Evolutionary conservation across 345 rosid species (phyloP).

Genomic region (Durio zibethinus): DNA sequence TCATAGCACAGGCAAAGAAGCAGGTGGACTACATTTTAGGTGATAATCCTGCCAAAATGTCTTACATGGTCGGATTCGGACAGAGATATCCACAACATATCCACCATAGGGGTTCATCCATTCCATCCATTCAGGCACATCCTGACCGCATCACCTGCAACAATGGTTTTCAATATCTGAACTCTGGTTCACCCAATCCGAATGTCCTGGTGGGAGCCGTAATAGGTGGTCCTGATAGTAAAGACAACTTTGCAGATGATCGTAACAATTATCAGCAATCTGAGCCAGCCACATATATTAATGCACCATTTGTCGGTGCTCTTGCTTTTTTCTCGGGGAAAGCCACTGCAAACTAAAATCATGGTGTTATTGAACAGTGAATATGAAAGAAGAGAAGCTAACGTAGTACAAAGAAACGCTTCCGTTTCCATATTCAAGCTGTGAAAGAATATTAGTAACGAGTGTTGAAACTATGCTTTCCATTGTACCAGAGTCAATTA

Average conservation of each 20-base stretch:
- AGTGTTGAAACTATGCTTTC: not conserved
- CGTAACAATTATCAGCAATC: constrained; percentile 65
- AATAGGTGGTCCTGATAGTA: constrained; percentile 61
- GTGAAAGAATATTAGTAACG: not conserved
- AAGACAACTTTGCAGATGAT: constrained; percentile 54
- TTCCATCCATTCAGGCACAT: constrained; percentile 56
- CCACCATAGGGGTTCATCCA: constrained; percentile 89
- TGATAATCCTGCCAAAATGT: constrained; percentile 69
- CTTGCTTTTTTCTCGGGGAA: constrained; percentile 53
- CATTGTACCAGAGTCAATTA: not conserved
- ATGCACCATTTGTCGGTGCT: constrained; percentile 72
- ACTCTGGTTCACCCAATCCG: constrained; percentile 51
- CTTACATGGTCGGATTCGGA: constrained; percentile 93
- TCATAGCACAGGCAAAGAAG: constrained; percentile 50
- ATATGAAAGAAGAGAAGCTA: constrained; percentile 10
- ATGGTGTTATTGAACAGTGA: not conserved
- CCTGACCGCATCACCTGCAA: constrained; percentile 48
- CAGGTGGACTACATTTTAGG: constrained; percentile 89
- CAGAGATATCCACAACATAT: constrained; percentile 61
- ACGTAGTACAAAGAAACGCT: constrained; percentile 1
- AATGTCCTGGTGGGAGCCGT: constrained; percentile 63
- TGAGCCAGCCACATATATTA: constrained; percentile 70
- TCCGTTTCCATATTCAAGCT: constrained; percentile 10
- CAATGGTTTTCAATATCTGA: constrained; percentile 49
- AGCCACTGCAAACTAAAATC: constrained; percentile 13